Evolutionary conservation across 139 green algal species (phyloP), one percentile per base, ranked within the genome.

Genomic region (Micractinium conductrix): DNA sequence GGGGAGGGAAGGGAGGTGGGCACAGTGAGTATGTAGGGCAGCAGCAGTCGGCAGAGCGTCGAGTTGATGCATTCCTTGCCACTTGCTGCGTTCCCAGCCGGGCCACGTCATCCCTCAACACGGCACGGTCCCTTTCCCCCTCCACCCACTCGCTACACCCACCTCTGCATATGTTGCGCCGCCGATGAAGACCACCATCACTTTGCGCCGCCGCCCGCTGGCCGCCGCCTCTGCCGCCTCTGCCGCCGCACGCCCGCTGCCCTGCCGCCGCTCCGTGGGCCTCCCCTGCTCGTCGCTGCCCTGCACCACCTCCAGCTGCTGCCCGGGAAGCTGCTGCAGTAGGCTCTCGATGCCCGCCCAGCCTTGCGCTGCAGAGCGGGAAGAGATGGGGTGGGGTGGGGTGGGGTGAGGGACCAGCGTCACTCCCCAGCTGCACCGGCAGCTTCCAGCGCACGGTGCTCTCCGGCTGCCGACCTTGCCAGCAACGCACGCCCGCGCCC

Each of bases 121-220:
- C n/a, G n/a, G n/a, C n/a, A n/a, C n/a, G n/a, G n/a, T n/a, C n/a
- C n/a, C n/a, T n/a, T n/a, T n/a, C n/a, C n/a, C n/a, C 58, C 17
- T 9, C 58, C 58, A 65, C 58, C 58, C 58, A 33, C 21, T 5
- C 58, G 30, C 19, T 19, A n/a, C 38, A 38, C 74, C 33, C 75
- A 81, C 96, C 88, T 98, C 96, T 19, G 94, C 92, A 67, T 93
- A 97, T 19, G 96, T 98, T 8, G 96, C 91, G 7, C 96, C 96
- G 21, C 96, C 96, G 26, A 98, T 88, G 78, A 98, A 97, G 22
- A 95, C 90, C 24, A 98, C 91, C 70, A 98, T 44, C 45, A 96
- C 94, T 28, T 80, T 90, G 62, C 67, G 78, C 65, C 63, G 79
- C 58, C 68, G 63, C 22, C 40, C 60, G 28, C 40, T 42, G 28